Conservation (phyloP, 179 eudicot species). For the Spergularia azorica region DNA sequence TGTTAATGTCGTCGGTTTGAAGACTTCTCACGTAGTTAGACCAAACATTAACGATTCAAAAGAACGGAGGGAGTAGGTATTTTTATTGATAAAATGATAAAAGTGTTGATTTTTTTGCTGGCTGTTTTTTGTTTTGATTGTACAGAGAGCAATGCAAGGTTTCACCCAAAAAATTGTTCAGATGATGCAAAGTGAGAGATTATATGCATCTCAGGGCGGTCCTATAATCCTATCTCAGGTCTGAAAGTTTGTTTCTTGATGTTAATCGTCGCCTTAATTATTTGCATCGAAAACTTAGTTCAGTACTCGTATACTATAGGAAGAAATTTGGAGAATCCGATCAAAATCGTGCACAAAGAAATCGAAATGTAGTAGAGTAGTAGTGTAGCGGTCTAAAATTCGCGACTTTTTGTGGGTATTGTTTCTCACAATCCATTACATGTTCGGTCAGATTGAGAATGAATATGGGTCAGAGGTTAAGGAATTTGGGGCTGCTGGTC, state of each 20-base stretch:
- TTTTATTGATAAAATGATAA: neutral
- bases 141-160: slow-evolving; percentile 21
- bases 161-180: slow-evolving; percentile 25
- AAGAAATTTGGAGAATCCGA: neutral
- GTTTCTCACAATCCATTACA: neutral
- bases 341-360: neutral
- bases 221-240: slow-evolving; percentile 33
- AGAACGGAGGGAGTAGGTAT: slow-evolving; percentile 25
- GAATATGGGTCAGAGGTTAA: slow-evolving; percentile 20
- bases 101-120: neutral
- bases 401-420: neutral
- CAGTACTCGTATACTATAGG: neutral
- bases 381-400: neutral
- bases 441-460: slow-evolving; percentile 27
- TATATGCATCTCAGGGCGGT: slow-evolving; percentile 32
- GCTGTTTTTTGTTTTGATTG: neutral
- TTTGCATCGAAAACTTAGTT: neutral
- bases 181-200: slow-evolving; percentile 28
- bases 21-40: too few relatives aligned
- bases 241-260: neutral
- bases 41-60: too few relatives aligned
- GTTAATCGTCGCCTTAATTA: neutral
- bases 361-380: neutral
- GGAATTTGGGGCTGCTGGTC: slow-evolving; percentile 15
- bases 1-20: too few relatives aligned